Evolutionary conservation across 2,329 filamentous ascomycete genomes (phyloP), one percentile per base, ranked within the genome.

Genomic region (Polytolypa hystricis): DNA sequence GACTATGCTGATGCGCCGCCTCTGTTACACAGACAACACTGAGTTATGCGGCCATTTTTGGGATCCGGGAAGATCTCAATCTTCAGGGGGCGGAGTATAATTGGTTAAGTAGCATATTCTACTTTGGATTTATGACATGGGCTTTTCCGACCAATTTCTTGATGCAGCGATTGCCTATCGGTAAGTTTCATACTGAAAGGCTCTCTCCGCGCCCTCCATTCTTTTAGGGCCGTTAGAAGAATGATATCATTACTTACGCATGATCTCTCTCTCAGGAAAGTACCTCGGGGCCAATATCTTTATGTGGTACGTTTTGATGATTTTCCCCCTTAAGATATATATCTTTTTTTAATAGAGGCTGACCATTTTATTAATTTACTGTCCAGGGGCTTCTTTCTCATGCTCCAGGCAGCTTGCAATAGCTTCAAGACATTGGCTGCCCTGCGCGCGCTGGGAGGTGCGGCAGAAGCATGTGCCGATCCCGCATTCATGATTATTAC

Each of bases 401-500:
- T 70, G 61, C 55, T 69, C 4, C 67, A 70, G 53, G 69, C 67
- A 14, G 70, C 66, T 25, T 72, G 69, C 45, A 66, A 64, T 30
- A 71, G 67, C 41, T 77, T 76, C 43, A 57, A 58, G 2, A 67
- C 69, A 1, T 62, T 78, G 10, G 70, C 70, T n/a, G 63, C 65
- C 3, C 64, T 77, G 29, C 67, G 74, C 29, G 71, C 71, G 17
- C 59, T 78, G 4, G 65, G 71, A 2, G 74, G 73, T 19, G 63
- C 71, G 3, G 66, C 69, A 2, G 74, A 77, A 53, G 70, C 73
- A 1, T 70, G 67, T 36, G 60, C 69, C 2, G 73, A 76, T 46
- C 76, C 75, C 1, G 68, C 66, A 0, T 76, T 79, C 41, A 76
- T 80, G 64, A 55, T 81, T 2, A 73, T 80, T 23, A 79, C 75